Base-by-base conservation (phyloP, 768 basidiomycete species). In the Thelephora ganbajun region DNA sequence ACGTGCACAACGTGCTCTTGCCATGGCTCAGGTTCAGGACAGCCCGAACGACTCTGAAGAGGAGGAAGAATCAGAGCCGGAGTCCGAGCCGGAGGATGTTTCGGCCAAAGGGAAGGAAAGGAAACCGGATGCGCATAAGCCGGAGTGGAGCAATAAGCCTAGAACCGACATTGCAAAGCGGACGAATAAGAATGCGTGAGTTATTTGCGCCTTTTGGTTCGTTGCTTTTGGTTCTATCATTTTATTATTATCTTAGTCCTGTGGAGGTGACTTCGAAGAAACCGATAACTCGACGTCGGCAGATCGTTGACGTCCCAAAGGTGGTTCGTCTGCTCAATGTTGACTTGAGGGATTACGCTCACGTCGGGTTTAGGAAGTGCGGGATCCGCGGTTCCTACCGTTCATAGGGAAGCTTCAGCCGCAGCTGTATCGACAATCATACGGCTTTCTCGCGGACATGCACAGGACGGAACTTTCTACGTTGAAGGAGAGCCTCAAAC, bases 321-420 rank as follows among this genome's bases (percentile, higher is more conserved):
- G 58, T 71, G 37, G 90, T 87, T 57, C 49, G 83, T 60, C 23
- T 37, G 26, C 2, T 19, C 5, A 6, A 6, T 37, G n/a, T 14
- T 11, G 35, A n/a, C 9, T 13, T 43, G 14, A 12, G 6, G 19
- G 35, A 18, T 18, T 34, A 20, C 16, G 11, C 47, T 16, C 14
- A 45, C 11, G 30, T 35, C 13, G n/a, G 47, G 14, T 19, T 26
- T 53, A 93, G 90, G 76, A 80, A 63, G 61, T 79, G 12, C 77
- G 91, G 26, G 92, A 97, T 64, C 92, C 93, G 1, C 77, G 92
- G 43, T 97, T 97, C 64, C 67, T 83, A 22, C 71, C 78, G 22
- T 63, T 83, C 7, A 69, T 83, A 12, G 90, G 90, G 12, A 69
- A 76, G 51, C 79, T 83, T 54, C 76, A 80, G 13, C 56, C 70